Base-by-base conservation (phyloP, 768 basidiomycete genomes). In the Clavaria fumosa region DNA sequence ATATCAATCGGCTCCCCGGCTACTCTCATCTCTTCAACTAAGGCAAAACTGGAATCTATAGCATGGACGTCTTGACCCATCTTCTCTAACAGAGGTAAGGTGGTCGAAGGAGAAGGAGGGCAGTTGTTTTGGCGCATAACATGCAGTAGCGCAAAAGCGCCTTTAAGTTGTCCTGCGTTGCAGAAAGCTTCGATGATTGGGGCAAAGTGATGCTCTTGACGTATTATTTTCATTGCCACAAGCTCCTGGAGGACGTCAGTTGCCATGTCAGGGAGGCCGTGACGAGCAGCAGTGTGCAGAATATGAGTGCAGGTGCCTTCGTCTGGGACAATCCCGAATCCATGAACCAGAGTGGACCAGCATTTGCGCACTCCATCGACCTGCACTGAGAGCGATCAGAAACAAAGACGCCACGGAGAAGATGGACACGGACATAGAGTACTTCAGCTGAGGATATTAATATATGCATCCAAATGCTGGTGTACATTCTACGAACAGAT, bases 171-270 rank as follows among this genome's bases (percentile, higher is more conserved):
- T 1, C 62, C 61, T 19, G 62, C 65, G 10, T 60, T 66, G 53
- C 70, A 72, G 47, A 79, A 75, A 0, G 84, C 75, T 50, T 88
- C 80, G 21, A 90, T 59, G 15, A 89, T 56, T 2, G 84, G 73
- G 1, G 80, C 72, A 46, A 84, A 73, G 51, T 91, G 88, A 48
- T 79, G 57, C 51, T 89, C 86, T 48, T 64, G 50, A 57, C 69
- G 64, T 32, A 61, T 50, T 10, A 71, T 54, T 11, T 66, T 64
- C 5, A 69, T 54, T 7, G 43, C 36, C 31, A 69, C 64, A 26
- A 91, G 59, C 5, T 67, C 57, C 1, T 64, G 69, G 28, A 89
- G 56, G 20, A 69, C 79, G 28, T 76, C 72, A 10, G 69, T 60
- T 17, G 78, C 84, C 1, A 90, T 63, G 32, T 73, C 69, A 4